Evolutionary conservation across 345 rosid species (phyloP), one percentile per base, ranked within the genome.

Genomic region (Eucalyptus caleyi): DNA sequence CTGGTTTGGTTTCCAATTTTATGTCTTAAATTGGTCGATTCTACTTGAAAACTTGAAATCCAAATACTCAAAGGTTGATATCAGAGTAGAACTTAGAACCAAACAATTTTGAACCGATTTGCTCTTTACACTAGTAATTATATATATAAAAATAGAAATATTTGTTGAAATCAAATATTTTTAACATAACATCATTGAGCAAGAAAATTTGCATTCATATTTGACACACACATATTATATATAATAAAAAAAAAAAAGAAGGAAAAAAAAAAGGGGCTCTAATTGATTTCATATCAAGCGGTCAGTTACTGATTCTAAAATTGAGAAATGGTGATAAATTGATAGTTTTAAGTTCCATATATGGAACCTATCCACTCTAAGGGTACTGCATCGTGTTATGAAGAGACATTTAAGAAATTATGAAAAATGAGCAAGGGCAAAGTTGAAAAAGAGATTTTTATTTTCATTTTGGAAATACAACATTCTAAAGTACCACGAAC

Each of bases 181-280:
- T 60, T 60, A 13, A 60, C 32, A 3, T 6, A 60, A 60, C n/a
- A 60, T 27, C 32, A 24, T 23, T 0, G 3, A 24, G 62, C 3
- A 56, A 1, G 11, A 56, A 56, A 56, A 4, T 4, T 9, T 56
- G 13, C 3, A 56, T 9, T 56, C 4, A 24, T 56, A 56, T 24
- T 56, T 23, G 30, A 56, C 3, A 23, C 62, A 56, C 27, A 23
- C 3, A 24, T 23, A 23, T 23, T 9, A 23, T 23, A 9, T 56
- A 56, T 56, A 56, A 56, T 56, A 2, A 56, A 4, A 56, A 56
- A 4, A 9, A 16, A 45, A 45, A 45, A 45, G 4, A 56, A 9
- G 3, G 2, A 56, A 1, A 0, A 24, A 53, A 23, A 9, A 24
- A 1, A 2, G 1, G 2, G 1, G 12, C 6, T 23, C 12, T 24